Base-by-base conservation (phyloP, 768 basidiomycete genomes). In the Tubosaeta sp. region DNA sequence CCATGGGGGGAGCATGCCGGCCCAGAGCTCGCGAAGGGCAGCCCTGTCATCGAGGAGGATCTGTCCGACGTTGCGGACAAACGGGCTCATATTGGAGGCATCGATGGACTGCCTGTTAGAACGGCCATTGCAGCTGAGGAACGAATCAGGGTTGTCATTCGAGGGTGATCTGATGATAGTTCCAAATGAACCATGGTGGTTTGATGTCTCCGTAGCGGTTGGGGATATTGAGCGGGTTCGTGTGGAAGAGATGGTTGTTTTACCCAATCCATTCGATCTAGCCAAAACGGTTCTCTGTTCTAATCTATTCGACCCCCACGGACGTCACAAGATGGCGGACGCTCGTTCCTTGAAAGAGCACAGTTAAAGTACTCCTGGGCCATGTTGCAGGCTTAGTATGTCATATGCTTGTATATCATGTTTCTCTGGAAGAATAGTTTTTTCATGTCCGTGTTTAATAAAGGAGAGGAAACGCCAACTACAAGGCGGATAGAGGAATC, bases 31-130 rank as follows among this genome's bases (percentile, higher is more conserved):
- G 31, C 85, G 75, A 57, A 89, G 80, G 0, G 83, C 82, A 0
- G 83, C 79, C 4, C 80, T 81, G 49, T 90, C 87, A 59, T 90
- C 87, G 44, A 84, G 68, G 31, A 90, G 68, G 50, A 91, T 88
- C 67, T 86, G 82, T 6, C 81, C 82, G 16, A 92, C 86, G 65
- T 93, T 88, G 21, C 90, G 74, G n/a, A 88, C 80, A 64, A 93
- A 92, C 0, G 90, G 90, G 56, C 81, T 84, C 79, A 89, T 87
- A 64, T 91, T 92, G 27, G 87, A 86, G 36, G 80, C 68, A 67
- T 90, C 78, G 21, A 68, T 67, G 29, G 74, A 61, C 52, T 74
- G 70, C 55, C 69, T 68, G 58, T 55, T 71, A 48, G 73, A 70
- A 68, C 71, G 70, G 59, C 74, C 78, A 68, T 78, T 80, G 53